A percentile compares a stretch with the other conserved stretches of the same genome.
phyloP scores from a whole-genome alignment of 108 stramenopile species.

The Cyclotella baltica region DNA sequence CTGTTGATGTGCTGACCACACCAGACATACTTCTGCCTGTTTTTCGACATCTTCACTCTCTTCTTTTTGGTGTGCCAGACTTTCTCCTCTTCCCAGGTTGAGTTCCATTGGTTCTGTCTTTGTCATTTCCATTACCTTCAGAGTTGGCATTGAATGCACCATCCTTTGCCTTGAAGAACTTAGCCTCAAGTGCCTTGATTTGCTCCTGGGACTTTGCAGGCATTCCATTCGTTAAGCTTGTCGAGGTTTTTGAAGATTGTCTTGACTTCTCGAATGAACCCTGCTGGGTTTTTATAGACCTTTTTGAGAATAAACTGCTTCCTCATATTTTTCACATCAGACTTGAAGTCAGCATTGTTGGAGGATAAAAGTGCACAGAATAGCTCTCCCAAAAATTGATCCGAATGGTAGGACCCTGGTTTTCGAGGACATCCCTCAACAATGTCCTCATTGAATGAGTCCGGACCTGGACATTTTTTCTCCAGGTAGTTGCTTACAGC shows the following conservation, averaged over 20 bases:
- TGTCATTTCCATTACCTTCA: not conserved
- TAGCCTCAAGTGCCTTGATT: not conserved
- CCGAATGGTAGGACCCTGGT: not conserved
- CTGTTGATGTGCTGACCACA: conserved; percentile 6
- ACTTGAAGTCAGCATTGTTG: conserved; percentile 4
- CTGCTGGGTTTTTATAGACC: not conserved
- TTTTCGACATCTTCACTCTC: not conserved
- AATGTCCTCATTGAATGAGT: not conserved
- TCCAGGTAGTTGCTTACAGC: not conserved
- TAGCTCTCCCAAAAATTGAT: conserved; percentile 13
- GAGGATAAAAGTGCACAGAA: conserved; percentile 12
- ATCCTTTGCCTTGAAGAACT: too few species aligned
- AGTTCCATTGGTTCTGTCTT: not conserved
- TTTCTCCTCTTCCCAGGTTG: not conserved
- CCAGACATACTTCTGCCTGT: not conserved
- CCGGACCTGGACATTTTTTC: conserved; percentile 6
- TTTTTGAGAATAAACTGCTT: not conserved
- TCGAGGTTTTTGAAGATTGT: not conserved
- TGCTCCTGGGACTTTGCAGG: not conserved
- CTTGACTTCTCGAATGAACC: not conserved
- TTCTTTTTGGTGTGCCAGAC: not conserved
- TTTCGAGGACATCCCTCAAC: conserved; percentile 5
- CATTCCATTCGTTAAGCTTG: not conserved
- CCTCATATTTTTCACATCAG: too few species aligned
- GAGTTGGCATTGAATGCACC: too few species aligned